Conservation (phyloP, 768 basidiomycete species). For the Rubroboletus satanas region DNA sequence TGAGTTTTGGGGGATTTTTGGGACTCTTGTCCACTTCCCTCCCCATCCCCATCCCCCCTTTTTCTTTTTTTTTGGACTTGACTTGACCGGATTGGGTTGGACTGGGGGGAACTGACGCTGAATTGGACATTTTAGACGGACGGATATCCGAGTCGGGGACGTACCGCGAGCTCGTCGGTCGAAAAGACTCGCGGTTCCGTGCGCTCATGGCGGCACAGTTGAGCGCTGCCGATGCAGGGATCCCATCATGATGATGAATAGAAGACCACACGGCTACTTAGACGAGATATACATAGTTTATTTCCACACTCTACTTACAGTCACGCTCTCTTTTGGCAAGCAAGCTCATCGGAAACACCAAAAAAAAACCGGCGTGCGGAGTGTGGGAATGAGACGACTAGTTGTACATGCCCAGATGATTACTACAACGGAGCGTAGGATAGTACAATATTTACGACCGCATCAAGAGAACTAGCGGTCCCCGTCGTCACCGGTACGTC, state of each 20-base stretch:
- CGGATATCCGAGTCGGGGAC: slow-evolving; percentile 78
- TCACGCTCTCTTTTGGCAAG: neutral
- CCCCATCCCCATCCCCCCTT: too few species aligned
- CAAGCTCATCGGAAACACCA: slow-evolving; percentile 7
- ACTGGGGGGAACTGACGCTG: neutral
- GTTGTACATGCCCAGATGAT: slow-evolving; percentile 7
- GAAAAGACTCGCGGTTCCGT: slow-evolving; percentile 74
- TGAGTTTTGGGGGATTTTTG: too few species aligned
- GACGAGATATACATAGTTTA: too few species aligned
- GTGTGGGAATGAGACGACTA: neutral
- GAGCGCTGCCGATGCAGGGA: slow-evolving; percentile 38
- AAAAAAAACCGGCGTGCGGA: too few species aligned
- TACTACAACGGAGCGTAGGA: neutral
- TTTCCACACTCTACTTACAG: too few species aligned
- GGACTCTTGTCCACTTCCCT: too few species aligned
- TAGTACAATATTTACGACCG: neutral
- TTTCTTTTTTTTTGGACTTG: neutral
- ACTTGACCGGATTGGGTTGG: neutral
- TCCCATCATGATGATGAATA: slow-evolving; percentile 1
- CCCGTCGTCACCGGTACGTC: slow-evolving; percentile 41
- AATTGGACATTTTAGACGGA: slow-evolving; percentile 46
- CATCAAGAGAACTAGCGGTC: too few species aligned
- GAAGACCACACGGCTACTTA: neutral
- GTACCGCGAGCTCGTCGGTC: slow-evolving; percentile 72
- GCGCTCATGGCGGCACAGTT: slow-evolving; percentile 88